Base-by-base conservation (phyloP, 306 rosid species). In the Medicago lupulina region DNA sequence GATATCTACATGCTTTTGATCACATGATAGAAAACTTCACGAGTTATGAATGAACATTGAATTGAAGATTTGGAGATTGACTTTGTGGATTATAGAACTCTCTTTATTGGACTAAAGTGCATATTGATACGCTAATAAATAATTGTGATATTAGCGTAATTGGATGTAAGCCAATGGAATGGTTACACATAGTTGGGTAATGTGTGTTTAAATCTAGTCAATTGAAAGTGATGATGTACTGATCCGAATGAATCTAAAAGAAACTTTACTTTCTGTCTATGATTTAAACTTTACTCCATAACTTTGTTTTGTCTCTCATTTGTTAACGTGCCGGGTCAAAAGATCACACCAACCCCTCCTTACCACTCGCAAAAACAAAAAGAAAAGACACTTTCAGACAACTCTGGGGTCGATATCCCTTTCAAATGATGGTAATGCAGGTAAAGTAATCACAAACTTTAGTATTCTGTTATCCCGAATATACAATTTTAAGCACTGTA, bases 301-400 rank as follows among this genome's bases (percentile, higher is more conserved):
- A 67, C 65, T 71, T 64, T 10, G 76, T 65, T 63, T 69, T 58
- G 79, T 59, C 78, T 80, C 64, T 62, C 70, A 58, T 81, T 73
- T 60, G 81, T 62, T 70, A 65, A 50, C 31, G 88, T 74, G 81
- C 60, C 6, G 67, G 65, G 85, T 70, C 85, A 84, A 84, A 84
- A 81, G 65, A 78, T 81, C 88, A 81, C 85, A 74, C 81, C 83
- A 70, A 70, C 11, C 73, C 68, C 69, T 58, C 68, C 69, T 58
- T 44, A 40, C 73, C 76, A 51, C 51, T 79, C 40, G 57, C 44
- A 75, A 46, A 73, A 67, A 28, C 72, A 74, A 64, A 73, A 68
- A n/a, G 64, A 74, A 64, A 55, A 77, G 64, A 81, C 46, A 78
- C 81, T 55, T 74, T 74, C 34, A 49, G 19, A 53, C 25, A 36